Base-by-base conservation (phyloP, 2,329 filamentous ascomycete species). In the Emergomyces orientalis region DNA sequence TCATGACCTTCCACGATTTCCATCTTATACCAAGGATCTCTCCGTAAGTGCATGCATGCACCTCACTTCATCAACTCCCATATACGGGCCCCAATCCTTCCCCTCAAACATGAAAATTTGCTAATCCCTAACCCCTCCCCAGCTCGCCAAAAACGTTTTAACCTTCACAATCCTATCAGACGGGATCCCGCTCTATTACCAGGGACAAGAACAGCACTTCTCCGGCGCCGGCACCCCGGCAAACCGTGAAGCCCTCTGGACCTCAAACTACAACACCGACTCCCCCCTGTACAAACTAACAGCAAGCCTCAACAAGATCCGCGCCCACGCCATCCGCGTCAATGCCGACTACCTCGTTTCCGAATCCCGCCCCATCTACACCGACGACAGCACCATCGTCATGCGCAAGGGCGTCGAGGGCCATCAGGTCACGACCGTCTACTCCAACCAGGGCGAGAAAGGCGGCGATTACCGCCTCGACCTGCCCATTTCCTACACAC, bases 201-300 rank as follows among this genome's bases (percentile, higher is more conserved):
- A 86, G 67, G 86, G 86, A 34, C 83, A 86, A 65, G 86, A 88
- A 72, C 86, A 88, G 68, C 83, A 81, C 64, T 85, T 80, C 70
- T 71, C 76, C 1, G 81, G 81, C 27, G 78, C 77, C n/a, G 76
- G 71, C 45, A 74, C 73, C 55, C 82, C 82, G 9, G 74, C 78
- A 0, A 78, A 77, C 59, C 81, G 84, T n/a, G 83, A 86, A 69
- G 82, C 84, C 8, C 75, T 83, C 51, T 87, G 84, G 85, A 72
- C 79, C 13, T 82, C 80, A 13, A 74, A 73, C 7, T 86, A 81
- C 71, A 69, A 76, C 64, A 81, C 76, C 1, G 66, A 73, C 4
- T 67, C 77, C 8, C 76, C 80, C 32, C 72, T 85, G 14, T 86
- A 85, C 72, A 66, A 70, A n/a, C 75, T 75, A 65, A 80, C 84